Conservation (phyloP, 768 basidiomycete species). For the Trametes coccinea region DNA sequence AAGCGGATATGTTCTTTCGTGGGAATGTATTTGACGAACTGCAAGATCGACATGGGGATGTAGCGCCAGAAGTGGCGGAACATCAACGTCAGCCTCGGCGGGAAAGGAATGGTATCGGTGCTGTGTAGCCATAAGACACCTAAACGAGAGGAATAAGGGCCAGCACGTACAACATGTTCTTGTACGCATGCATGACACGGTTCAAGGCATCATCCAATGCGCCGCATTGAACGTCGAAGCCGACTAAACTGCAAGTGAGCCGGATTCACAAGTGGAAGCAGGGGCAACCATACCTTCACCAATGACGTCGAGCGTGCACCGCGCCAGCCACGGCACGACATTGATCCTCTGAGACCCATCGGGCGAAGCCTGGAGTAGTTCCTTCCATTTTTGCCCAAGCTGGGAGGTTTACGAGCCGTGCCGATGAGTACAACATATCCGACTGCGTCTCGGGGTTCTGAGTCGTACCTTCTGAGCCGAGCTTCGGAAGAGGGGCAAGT, state of each 20-base stretch:
- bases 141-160: neutral
- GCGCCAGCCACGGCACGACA: slow-evolving; percentile 24
- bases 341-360: slow-evolving; percentile 15
- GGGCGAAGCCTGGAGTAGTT: slow-evolving; percentile 12
- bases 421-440: neutral
- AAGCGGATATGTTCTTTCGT: slow-evolving; percentile 33
- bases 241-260: slow-evolving; percentile 16
- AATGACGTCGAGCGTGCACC: slow-evolving; percentile 32
- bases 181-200: slow-evolving; percentile 25
- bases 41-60: slow-evolving; percentile 30
- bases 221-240: slow-evolving; percentile 29
- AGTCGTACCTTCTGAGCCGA: slow-evolving; percentile 24
- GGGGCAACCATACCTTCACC: slow-evolving; percentile 22
- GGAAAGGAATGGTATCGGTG: slow-evolving; percentile 29
- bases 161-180: slow-evolving; percentile 27
- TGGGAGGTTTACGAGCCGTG: neutral
- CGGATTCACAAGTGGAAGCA: neutral
- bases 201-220: slow-evolving; percentile 26
- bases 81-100: slow-evolving; percentile 23
- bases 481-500: slow-evolving; percentile 27
- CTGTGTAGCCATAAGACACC: slow-evolving; percentile 1
- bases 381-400: slow-evolving; percentile 31
- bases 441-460: too few species aligned
- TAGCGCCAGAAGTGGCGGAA: slow-evolving; percentile 33
- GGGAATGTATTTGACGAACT: slow-evolving; percentile 32